phyloP scores from a whole-genome alignment of 768 basidiomycete species.

The Boletus rufocinnamomeus region DNA sequence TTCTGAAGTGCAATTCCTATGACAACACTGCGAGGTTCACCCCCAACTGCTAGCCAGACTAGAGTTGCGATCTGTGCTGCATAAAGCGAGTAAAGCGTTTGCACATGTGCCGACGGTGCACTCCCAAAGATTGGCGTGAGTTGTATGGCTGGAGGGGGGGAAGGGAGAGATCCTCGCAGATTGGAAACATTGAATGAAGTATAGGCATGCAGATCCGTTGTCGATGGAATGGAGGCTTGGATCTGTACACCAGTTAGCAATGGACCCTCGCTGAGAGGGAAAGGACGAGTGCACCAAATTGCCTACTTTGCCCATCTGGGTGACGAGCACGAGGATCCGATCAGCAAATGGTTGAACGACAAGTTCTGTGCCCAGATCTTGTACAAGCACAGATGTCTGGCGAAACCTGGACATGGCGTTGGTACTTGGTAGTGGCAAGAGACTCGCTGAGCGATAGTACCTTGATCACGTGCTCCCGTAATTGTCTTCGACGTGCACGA shows the following conservation, averaged over 20 bases:
- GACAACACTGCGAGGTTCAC: conserved; percentile 59
- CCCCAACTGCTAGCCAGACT: conserved; percentile 62
- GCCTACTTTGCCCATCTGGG: conserved; percentile 90
- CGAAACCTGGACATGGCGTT: conserved; percentile 26
- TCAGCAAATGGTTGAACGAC: conserved; percentile 80
- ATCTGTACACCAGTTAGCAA: conserved; percentile 50
- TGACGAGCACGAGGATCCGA: conserved; percentile 81
- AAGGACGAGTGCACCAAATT: conserved; percentile 56
- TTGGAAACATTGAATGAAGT: conserved; percentile 38
- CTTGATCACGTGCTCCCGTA: conserved; percentile 7
- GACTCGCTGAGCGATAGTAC: too few species aligned
- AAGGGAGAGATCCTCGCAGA: conserved; percentile 46
- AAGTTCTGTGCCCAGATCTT: conserved; percentile 68
- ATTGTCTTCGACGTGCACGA: background rate
- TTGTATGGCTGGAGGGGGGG: conserved; percentile 70
- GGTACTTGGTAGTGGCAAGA: background rate
- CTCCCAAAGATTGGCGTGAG: conserved; percentile 79
- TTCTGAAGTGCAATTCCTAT: conserved; percentile 72
- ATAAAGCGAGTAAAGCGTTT: conserved; percentile 77
- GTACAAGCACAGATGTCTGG: conserved; percentile 52
- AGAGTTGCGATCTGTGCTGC: conserved; percentile 86
- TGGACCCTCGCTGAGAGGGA: background rate
- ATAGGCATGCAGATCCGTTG: conserved; percentile 49
- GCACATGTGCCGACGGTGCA: conserved; percentile 65
- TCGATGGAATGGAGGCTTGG: conserved; percentile 74